Evolutionary conservation across 805 yeast genomes (phyloP), one percentile per base, ranked within the genome.

Genomic region (Isabelozyma gotoi): DNA sequence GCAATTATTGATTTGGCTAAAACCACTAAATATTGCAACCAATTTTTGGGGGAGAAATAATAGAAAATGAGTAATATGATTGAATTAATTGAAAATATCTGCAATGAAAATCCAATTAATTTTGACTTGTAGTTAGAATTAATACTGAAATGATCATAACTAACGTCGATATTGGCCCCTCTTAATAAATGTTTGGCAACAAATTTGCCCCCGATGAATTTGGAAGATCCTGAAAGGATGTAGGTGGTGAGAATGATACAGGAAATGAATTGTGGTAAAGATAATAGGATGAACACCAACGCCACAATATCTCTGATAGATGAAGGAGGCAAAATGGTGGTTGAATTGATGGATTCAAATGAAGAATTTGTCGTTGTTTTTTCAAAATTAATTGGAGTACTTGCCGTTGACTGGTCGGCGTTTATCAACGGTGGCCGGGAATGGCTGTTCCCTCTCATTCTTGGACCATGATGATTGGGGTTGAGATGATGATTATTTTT

Each of bases 271-370:
- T 53, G 60, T 8, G 73, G 71, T 16, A 66, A 45, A 17, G 55
- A 46, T 35, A 59, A 52, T 10, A 66, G 41, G n/a, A 66, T 44
- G 46, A 65, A 59, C 6, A 62, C 55, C 33, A 67, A 48, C 20
- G 72, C 62, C 33, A 67, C 49, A 12, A 67, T 57, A 42, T 68
- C 73, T 39, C 66, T 49, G 41, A 60, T 38, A 6, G 67, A 55
- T 4, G 60, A 50, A 4, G 63, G 50, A 3, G 63, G 63, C 31
- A 59, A 40, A 6, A 56, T 47, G 33, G 36, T 46, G 36, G 43
- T 45, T 20, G 39, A 19, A 20, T 19, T 12, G 19, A 36, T 36
- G 14, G 39, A 19, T 20, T 36, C 27, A 19, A 20, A n/a, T 3
- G 39, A 21, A 11, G 34, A 12, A n/a, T 7, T 7, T 2, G 29